These are phyloP conservation scores for Paecilomyces formosus DNA, from an alignment of 2,329 filamentous ascomycete species.

Conservation along the genomic window DNA sequence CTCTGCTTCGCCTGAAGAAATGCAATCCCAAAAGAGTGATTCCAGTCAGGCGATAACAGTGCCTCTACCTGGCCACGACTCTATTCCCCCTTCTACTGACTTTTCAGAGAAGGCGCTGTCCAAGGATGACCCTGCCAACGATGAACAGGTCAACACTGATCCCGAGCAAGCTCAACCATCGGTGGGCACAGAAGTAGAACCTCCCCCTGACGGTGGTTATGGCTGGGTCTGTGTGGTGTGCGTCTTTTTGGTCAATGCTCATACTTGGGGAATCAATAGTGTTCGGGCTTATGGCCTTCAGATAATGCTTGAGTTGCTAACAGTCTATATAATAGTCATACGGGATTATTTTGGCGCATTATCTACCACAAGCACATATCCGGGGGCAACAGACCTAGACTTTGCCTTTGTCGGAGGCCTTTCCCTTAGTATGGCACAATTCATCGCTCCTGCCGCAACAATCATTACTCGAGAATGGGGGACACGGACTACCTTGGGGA, in stretches of 20 bases:
- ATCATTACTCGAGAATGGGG: conserved; percentile 46
- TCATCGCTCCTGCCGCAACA: conserved; percentile 51
- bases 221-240: conserved; percentile 54
- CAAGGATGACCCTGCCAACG: too few relatives aligned
- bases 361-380: conserved; percentile 50
- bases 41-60: too few relatives aligned
- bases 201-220: conserved; percentile 50
- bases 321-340: conserved; percentile 27
- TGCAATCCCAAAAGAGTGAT: too few relatives aligned
- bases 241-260: conserved; percentile 54
- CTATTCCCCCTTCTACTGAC: too few relatives aligned
- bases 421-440: conserved; percentile 50
- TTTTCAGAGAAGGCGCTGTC: too few relatives aligned
- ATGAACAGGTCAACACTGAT: too few relatives aligned
- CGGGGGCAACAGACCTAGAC: conserved; percentile 46
- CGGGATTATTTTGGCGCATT: conserved; percentile 54
- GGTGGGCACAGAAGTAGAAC: neutral
- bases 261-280: too few relatives aligned
- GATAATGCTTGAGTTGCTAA: too few relatives aligned
- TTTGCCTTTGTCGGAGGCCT: conserved; percentile 57
- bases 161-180: too few relatives aligned
- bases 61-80: too few relatives aligned
- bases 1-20: too few relatives aligned
- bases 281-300: too few relatives aligned
- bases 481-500: conserved; percentile 47